Percentiles rank a stretch among this genome's conserved stretches.
phyloP scores from a whole-genome alignment of 257 asterid genomes.

The Solanum piurae region DNA sequence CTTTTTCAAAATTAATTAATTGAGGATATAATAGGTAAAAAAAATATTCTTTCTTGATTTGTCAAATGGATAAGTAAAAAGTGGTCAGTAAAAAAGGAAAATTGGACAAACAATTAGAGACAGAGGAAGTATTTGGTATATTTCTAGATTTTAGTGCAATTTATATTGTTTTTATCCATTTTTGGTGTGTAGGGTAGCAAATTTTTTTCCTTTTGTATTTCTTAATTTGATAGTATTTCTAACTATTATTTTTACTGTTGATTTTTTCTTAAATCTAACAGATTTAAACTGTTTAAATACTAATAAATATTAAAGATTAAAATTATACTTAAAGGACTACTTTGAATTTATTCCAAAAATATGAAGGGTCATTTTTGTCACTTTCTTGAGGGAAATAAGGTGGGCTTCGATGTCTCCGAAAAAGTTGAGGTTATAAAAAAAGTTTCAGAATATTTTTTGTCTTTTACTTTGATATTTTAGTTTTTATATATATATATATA shows the following conservation, averaged over 20 bases:
- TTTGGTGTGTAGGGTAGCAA: neutral
- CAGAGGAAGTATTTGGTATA: neutral
- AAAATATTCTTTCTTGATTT: too few species aligned
- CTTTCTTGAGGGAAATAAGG: neutral
- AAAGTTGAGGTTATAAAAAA: neutral
- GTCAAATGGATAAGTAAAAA: too few species aligned
- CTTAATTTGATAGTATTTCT: neutral
- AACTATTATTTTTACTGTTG: neutral
- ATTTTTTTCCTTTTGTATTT: neutral
- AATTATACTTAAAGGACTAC: neutral
- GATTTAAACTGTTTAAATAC: neutral
- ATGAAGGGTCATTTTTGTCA: neutral
- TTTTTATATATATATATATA: neutral
- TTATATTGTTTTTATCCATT: neutral
- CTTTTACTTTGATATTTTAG: neutral
- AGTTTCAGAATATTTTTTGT: neutral
- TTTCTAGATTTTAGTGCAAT: neutral
- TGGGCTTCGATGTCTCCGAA: neutral
- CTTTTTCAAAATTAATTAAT: too few species aligned
- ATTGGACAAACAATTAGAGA: too few species aligned
- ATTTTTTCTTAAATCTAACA: neutral
- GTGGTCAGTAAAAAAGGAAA: fast-evolving
- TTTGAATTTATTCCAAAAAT: neutral
- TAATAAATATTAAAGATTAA: neutral
- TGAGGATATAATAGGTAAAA: fast-evolving